Evolutionary conservation across 495 filamentous ascomycete species (phyloP).

Genomic region (Friedmanniomyces simplex): DNA sequence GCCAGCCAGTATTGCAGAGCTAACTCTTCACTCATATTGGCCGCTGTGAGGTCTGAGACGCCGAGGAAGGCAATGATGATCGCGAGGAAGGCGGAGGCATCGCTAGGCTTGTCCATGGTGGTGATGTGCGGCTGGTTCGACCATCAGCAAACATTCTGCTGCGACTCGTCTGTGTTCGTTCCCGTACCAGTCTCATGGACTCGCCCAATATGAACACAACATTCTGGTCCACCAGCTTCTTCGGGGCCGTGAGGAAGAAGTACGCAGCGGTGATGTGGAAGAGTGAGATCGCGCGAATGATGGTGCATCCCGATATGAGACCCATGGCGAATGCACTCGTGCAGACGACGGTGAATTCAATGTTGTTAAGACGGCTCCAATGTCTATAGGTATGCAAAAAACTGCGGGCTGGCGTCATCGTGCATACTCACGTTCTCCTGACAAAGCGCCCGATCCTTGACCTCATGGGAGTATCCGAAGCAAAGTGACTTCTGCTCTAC

Average conservation of each 20-base stretch:
- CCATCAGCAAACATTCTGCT: slow-evolving; percentile 17
- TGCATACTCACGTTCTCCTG: too few relatives aligned
- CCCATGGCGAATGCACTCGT: slow-evolving; percentile 45
- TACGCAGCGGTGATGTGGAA: slow-evolving; percentile 73
- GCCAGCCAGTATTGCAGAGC: slow-evolving; percentile 54
- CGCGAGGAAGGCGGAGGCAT: slow-evolving; percentile 60
- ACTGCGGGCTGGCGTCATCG: too few relatives aligned
- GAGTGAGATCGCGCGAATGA: slow-evolving; percentile 68
- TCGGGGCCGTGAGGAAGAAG: slow-evolving; percentile 67
- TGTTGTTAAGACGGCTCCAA: too few relatives aligned
- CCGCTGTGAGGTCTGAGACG: slow-evolving; percentile 61
- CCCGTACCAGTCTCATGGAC: slow-evolving; percentile 60
- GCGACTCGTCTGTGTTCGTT: not conserved
- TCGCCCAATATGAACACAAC: slow-evolving; percentile 77
- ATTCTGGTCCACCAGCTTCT: slow-evolving; percentile 62
- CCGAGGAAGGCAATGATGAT: slow-evolving; percentile 56
- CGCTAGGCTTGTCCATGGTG: slow-evolving; percentile 51
- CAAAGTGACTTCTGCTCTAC: too few relatives aligned
- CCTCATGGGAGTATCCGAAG: too few relatives aligned
- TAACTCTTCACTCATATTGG: slow-evolving; percentile 62
- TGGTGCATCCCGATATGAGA: slow-evolving; percentile 61
- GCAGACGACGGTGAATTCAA: not conserved
- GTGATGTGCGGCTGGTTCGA: slow-evolving; percentile 32
- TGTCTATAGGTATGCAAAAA: too few relatives aligned
- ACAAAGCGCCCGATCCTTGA: too few relatives aligned